A percentile compares a stretch with the other conserved stretches of the same genome.
Conservation (phyloP, 495 filamentous ascomycete species). For the Mytilinidion resinicola region DNA sequence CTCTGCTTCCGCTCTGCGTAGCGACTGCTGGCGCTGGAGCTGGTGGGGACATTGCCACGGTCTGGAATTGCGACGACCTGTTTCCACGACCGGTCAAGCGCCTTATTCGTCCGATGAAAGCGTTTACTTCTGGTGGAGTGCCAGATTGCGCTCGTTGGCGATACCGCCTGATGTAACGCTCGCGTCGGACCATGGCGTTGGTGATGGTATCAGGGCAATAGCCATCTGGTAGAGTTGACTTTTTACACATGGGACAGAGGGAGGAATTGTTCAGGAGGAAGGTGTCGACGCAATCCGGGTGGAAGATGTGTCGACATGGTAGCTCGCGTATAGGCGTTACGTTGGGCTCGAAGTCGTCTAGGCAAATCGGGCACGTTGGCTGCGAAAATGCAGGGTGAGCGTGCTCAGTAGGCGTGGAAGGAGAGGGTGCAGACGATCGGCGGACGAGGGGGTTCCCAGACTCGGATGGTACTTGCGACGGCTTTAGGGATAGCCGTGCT, state of each 20-base stretch:
- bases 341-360: conserved; percentile 67
- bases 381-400: conserved; percentile 47
- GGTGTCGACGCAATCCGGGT: conserved; percentile 79
- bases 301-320: conserved; percentile 85
- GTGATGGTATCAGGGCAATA: conserved; percentile 63
- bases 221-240: conserved; percentile 58
- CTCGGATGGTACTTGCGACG: conserved; percentile 18
- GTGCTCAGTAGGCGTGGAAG: conserved; percentile 15
- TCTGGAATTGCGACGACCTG: too few relatives aligned
- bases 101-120: too few relatives aligned
- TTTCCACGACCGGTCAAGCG: too few relatives aligned
- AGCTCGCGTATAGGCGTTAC: conserved; percentile 71
- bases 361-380: conserved; percentile 76
- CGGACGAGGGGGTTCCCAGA: conserved; percentile 30
- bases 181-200: conserved; percentile 75
- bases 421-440: conserved; percentile 21
- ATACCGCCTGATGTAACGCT: conserved; percentile 42
- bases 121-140: too few relatives aligned
- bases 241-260: conserved; percentile 84
- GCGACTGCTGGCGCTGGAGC: background rate
- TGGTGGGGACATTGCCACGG: background rate
- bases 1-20: background rate
- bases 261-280: conserved; percentile 66
- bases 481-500: conserved; percentile 9
- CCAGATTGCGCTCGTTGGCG: conserved; percentile 3